A percentile compares a stretch with the other conserved stretches of the same genome.
Evolutionary conservation across 306 rosid genomes (phyloP).

Genomic region (Psophocarpus tetragonolobus): DNA sequence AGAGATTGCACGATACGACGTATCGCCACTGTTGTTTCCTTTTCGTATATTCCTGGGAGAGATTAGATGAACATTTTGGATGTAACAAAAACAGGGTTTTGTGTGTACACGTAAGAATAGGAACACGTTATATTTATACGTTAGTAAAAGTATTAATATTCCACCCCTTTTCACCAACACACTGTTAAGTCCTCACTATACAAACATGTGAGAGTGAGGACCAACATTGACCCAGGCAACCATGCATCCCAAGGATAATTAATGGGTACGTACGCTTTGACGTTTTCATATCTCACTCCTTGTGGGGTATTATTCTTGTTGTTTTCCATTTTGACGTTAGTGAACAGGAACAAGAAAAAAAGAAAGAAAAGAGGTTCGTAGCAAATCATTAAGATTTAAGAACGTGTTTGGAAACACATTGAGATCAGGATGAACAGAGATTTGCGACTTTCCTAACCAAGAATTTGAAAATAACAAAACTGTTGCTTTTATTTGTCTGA

Average conservation of each 20-base stretch:
- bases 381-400: neutral
- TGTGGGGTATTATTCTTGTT: neutral
- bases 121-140: conserved; percentile 11
- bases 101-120: conserved; percentile 13
- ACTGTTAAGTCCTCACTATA: conserved; percentile 32
- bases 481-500: too few relatives aligned
- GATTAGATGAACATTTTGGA: conserved; percentile 24
- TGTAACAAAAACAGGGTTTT: conserved; percentile 24
- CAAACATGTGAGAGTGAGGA: conserved; percentile 28
- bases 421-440: too few relatives aligned
- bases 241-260: conserved; percentile 5
- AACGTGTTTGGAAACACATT: too few relatives aligned
- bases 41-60: conserved; percentile 45
- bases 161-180: conserved; percentile 32
- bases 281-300: neutral
- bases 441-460: too few relatives aligned
- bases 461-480: too few relatives aligned
- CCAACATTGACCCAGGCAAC: conserved; percentile 2
- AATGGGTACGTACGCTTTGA: neutral
- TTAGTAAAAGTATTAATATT: conserved; percentile 33
- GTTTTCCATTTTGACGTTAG: neutral
- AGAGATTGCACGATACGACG: conserved; percentile 41
- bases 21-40: conserved; percentile 26
- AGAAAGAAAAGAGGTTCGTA: neutral
- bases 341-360: neutral